phyloP scores from a whole-genome alignment of 1,284 basidiomycete genomes.

The Microbotryomycetes sp. region DNA sequence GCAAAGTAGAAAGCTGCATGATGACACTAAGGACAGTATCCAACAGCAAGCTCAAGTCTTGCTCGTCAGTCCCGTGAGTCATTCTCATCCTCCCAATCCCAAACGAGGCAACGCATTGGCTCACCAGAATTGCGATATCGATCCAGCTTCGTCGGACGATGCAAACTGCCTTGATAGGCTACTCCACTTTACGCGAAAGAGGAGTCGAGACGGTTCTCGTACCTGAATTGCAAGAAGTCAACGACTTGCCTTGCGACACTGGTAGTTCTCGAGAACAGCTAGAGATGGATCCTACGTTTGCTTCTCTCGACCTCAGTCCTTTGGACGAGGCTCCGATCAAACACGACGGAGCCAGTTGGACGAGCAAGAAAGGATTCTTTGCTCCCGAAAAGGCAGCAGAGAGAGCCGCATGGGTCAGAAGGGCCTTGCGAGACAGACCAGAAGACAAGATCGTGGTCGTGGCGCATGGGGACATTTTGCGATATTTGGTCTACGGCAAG shows the following conservation, averaged over 20 bases:
- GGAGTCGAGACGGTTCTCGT: conserved; percentile 33
- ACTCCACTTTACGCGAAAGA: not conserved
- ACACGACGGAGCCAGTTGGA: conserved; percentile 37
- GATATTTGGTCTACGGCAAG: conserved; percentile 38
- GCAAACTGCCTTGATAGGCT: conserved; percentile 42
- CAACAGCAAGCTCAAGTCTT: conserved; percentile 40
- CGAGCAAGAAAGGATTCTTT: conserved; percentile 41
- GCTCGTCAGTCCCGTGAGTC: conserved; percentile 40
- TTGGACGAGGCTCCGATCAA: not conserved
- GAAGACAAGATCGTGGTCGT: conserved; percentile 44
- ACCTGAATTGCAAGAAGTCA: conserved; percentile 41
- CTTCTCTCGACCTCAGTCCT: conserved; percentile 39
- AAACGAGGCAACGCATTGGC: not conserved
- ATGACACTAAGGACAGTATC: conserved; percentile 36
- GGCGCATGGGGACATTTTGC: conserved; percentile 43
- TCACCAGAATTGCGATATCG: no score
- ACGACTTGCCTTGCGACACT: conserved; percentile 40
- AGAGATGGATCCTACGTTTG: conserved; percentile 34
- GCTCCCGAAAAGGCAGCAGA: conserved; percentile 34
- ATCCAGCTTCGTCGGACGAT: conserved; percentile 40
- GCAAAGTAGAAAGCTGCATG: conserved; percentile 37
- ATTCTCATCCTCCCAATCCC: not conserved
- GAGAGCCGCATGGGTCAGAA: conserved; percentile 37
- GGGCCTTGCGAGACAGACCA: conserved; percentile 38
- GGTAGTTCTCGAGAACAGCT: conserved; percentile 34